Percentiles rank a stretch among this genome's conserved stretches.
These are phyloP conservation scores for Clitopilus passeckerianus DNA, from an alignment of 768 basidiomycete species.

Conservation along the genomic window DNA sequence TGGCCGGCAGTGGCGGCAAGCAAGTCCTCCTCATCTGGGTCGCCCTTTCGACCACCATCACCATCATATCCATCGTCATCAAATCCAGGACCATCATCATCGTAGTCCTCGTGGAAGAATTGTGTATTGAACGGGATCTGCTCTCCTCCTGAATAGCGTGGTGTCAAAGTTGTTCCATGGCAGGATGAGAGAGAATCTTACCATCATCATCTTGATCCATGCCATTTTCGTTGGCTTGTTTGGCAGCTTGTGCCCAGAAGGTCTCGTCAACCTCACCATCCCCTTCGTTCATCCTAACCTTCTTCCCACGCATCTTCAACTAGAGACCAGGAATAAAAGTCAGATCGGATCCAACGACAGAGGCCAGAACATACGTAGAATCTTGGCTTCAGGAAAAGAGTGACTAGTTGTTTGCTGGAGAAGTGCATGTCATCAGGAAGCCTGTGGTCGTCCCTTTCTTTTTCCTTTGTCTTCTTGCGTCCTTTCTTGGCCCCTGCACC, in stretches of 20 bases:
- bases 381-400: conserved; percentile 93
- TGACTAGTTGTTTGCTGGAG: conserved; percentile 82
- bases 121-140: conserved; percentile 89
- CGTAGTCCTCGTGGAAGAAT: conserved; percentile 89
- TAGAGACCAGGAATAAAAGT: conserved; percentile 26
- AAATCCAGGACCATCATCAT: conserved; percentile 72
- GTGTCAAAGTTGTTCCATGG: not conserved
- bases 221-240: not conserved
- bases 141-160: conserved; percentile 30
- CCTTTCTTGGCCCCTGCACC: conserved; percentile 36
- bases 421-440: conserved; percentile 99
- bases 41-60: conserved; percentile 33
- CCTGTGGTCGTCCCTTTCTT: conserved; percentile 67
- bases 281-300: conserved; percentile 49
- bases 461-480: conserved; percentile 44
- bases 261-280: conserved; percentile 93
- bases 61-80: conserved; percentile 54
- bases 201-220: conserved; percentile 75
- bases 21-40: conserved; percentile 73
- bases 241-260: conserved; percentile 94
- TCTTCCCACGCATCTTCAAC: conserved; percentile 87
- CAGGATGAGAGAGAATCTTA: conserved; percentile 23
- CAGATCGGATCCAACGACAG: conserved; percentile 1
- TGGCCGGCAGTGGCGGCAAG: conserved; percentile 75
- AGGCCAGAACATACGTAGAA: conserved; percentile 61